Evolutionary conservation across 345 rosid species (phyloP), one percentile per base, ranked within the genome.

Genomic region (Aegle marmelos): DNA sequence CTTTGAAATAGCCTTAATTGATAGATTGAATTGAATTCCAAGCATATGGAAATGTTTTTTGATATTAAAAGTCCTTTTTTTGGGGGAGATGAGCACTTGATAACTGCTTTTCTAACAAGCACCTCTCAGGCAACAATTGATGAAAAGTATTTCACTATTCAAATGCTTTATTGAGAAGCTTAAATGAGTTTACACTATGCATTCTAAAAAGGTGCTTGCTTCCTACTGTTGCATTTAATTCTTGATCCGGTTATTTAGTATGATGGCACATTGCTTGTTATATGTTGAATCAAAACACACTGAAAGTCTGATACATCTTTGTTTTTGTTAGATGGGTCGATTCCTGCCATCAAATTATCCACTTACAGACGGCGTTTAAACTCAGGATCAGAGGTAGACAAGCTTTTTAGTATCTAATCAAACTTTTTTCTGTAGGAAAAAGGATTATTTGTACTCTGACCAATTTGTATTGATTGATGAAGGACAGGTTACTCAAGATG

Each of bases 341-440:
- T 96, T 81, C 99, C 99, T 70, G 97, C 91, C 54, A 91, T 96
- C 76, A 96, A 94, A 82, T 83, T 90, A 73, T 85, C 95, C 50
- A 88, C 98, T 65, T 96, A 96, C 36, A 87, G 86, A 82, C 88
- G 89, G 63, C 89, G 97, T 5, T 86, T 94, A 60, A 88, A 94
- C 78, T 81, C 84, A 2, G 88, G 91, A 82, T 61, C 34, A 72
- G 93, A 92, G 93, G 96, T 89, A 66, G 25, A 67, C 48, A 79
- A 45, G 50, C 50, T 13, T 45, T 45, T 45, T 45, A 11, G 50
- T 13, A 14, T 45, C 13, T 13, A 45, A 45, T 3, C 50, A 45
- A 45, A 45, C 50, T 45, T 45, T 45, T 36, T 45, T 13, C 50
- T 13, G 4, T 11, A 11, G 4, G 62, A 30, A 56, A 76, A 63